Evolutionary conservation across 768 basidiomycete genomes (phyloP), one percentile per base, ranked within the genome.

Genomic region (Leccinum disarticulatum): DNA sequence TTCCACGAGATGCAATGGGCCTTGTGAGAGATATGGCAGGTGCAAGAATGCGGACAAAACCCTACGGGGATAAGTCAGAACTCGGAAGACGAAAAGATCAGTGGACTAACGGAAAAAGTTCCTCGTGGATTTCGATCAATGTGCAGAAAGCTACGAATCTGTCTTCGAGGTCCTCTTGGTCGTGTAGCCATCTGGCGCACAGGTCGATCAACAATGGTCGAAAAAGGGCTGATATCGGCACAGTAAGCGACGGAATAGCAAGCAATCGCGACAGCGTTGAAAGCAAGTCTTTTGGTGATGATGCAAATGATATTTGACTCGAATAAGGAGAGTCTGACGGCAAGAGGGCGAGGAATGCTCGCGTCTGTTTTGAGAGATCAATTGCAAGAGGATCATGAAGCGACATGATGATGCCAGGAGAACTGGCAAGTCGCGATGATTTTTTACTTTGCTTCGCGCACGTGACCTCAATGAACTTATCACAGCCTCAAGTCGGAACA

Each of bases 161-260:
- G 41, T 82, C 80, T 56, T 84, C 80, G 25, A 77, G 64, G 59
- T 79, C 74, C 46, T 80, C 73, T 38, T 78, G 66, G 19, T 78
- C 75, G n/a, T 87, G 77, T 46, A 95, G 69, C 93, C 93, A 97
- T 66, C 90, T 75, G 4, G 90, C 90, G 66, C 87, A 87, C 27
- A 98, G 75, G 72, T 96, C 91, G 28, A 89, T 66, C 41, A 93
- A 71, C 55, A 98, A 73, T 4, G 95, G 95, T 61, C 89, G 77
- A 74, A 90, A 98, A 11, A 81, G 62, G 6, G 76, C 77, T 19
- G 89, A 84, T 60, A 98, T 78, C 13, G 77, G 66, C 31, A 81
- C 66, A 0, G 93, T 93, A 47, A 88, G 79, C 11, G 83, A 79
- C 9, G 90, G 87, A 17, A 78, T 69, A 0, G 83, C 76, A 14